Evolutionary conservation across 2,329 filamentous ascomycete genomes (phyloP).

Genomic region (Pezicula neosporulosa): DNA sequence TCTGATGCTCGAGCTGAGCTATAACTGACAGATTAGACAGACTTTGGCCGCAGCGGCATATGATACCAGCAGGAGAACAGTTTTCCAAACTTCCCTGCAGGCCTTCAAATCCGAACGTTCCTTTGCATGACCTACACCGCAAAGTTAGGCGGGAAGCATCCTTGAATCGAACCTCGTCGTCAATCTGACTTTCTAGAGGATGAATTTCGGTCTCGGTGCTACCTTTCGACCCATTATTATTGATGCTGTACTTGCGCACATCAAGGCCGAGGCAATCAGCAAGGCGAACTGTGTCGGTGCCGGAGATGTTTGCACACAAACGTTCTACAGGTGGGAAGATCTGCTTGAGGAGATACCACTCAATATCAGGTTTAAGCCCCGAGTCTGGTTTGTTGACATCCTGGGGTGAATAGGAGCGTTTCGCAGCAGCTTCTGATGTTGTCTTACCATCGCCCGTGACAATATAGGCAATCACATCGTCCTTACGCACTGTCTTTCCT

Average conservation of each 20-base stretch:
- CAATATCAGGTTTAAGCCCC: conserved; percentile 80
- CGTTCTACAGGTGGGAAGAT: conserved; percentile 97
- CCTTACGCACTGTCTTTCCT: conserved; percentile 84
- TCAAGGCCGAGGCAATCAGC: conserved; percentile 94
- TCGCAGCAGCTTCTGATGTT: conserved; percentile 69
- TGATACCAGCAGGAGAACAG: conserved; percentile 71
- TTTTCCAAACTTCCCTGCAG: conserved; percentile 54
- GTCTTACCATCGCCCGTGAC: conserved; percentile 70
- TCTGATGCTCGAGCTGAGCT: conserved; percentile 81
- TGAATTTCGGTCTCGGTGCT: conserved; percentile 70
- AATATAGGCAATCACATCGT: conserved; percentile 95
- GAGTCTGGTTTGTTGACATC: conserved; percentile 79
- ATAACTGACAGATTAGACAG: conserved; percentile 72
- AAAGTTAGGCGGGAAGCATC: conserved; percentile 74
- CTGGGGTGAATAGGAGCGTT: conserved; percentile 82
- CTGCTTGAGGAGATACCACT: conserved; percentile 97
- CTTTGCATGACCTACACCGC: conserved; percentile 78
- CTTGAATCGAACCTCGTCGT: conserved; percentile 85
- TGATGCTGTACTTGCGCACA: conserved; percentile 78
- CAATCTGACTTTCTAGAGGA: conserved; percentile 90
- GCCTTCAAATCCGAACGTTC: conserved; percentile 71
- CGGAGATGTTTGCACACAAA: conserved; percentile 91
- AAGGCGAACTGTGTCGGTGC: conserved; percentile 84
- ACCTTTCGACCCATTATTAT: conserved; percentile 48
- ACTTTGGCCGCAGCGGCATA: conserved; percentile 67